Evolutionary conservation across 306 rosid genomes (phyloP).

Genomic region (Quercus wislizeni): DNA sequence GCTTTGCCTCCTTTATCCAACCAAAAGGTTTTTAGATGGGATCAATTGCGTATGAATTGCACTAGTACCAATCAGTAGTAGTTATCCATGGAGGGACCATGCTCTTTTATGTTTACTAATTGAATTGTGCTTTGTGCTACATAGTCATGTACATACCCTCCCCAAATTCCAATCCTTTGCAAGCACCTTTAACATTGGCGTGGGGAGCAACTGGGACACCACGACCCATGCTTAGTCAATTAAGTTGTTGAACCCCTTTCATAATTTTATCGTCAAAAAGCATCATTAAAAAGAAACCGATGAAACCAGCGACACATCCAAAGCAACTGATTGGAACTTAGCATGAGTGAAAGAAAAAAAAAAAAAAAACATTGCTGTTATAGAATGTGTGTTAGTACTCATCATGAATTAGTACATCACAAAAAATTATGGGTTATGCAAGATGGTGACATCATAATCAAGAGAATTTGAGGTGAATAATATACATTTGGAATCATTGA

Average conservation of each 20-base stretch:
- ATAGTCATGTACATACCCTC: neutral
- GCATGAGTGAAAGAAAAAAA: neutral
- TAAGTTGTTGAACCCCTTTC: constrained; percentile 25
- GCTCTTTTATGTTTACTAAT: constrained; percentile 9
- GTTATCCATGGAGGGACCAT: constrained; percentile 26
- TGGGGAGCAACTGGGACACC: constrained; percentile 68
- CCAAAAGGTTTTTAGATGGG: constrained; percentile 9
- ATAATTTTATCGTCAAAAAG: constrained; percentile 6
- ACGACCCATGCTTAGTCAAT: constrained; percentile 26
- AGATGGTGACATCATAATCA: too few species aligned
- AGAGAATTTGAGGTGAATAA: too few species aligned
- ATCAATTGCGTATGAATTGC: constrained; percentile 18
- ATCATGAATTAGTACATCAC: too few species aligned
- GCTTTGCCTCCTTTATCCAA: too few species aligned
- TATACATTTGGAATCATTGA: too few species aligned
- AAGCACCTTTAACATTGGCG: constrained; percentile 34
- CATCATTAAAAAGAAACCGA: constrained; percentile 10
- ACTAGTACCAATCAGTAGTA: constrained; percentile 5
- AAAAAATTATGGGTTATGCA: too few species aligned
- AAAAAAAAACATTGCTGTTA: neutral
- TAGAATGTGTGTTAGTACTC: neutral
- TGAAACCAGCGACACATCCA: neutral
- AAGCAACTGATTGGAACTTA: neutral
- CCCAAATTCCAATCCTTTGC: neutral
- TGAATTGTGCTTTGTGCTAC: constrained; percentile 3